Conservation (phyloP, 2,329 filamentous ascomycete genomes). For the Waltergamsia citrina region DNA sequence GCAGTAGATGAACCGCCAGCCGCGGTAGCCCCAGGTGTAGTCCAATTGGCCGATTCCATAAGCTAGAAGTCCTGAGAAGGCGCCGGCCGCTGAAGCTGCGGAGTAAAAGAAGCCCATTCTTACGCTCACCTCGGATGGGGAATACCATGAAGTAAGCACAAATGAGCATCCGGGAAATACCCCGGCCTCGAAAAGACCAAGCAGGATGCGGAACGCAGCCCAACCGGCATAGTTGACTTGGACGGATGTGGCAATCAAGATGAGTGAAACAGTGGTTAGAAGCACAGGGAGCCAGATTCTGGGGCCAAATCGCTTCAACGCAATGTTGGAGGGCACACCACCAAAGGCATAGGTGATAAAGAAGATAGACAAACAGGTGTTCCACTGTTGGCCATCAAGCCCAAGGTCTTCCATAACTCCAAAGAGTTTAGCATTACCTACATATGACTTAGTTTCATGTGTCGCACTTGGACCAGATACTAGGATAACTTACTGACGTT, state of each 20-base stretch:
- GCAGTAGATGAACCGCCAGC: slow-evolving; percentile 3
- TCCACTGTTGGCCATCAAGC: neutral
- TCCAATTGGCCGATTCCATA: slow-evolving; percentile 24
- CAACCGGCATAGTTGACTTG: slow-evolving; percentile 7
- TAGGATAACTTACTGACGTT: no score
- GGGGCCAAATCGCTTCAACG: slow-evolving; percentile 60
- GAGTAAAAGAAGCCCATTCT: slow-evolving; percentile 1
- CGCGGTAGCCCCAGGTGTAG: slow-evolving; percentile 6
- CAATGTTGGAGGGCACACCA: slow-evolving; percentile 59
- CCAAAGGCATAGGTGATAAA: slow-evolving; percentile 50
- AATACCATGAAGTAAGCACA: neutral
- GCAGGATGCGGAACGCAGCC: slow-evolving; percentile 8
- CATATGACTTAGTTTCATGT: no score
- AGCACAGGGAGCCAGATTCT: neutral
- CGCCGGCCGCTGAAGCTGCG: neutral
- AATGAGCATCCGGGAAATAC: slow-evolving; percentile 10
- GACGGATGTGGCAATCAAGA: slow-evolving; percentile 3
- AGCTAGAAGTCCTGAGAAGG: slow-evolving; percentile 16
- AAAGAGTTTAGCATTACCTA: neutral
- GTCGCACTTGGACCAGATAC: no score
- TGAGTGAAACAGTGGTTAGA: neutral
- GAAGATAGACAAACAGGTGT: neutral
- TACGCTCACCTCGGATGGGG: neutral
- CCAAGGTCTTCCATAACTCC: neutral
- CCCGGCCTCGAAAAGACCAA: slow-evolving; percentile 13